These are phyloP conservation scores for Deuterostichococcus epilithicus DNA, from an alignment of 139 green algal genomes.

Conservation along the genomic window DNA sequence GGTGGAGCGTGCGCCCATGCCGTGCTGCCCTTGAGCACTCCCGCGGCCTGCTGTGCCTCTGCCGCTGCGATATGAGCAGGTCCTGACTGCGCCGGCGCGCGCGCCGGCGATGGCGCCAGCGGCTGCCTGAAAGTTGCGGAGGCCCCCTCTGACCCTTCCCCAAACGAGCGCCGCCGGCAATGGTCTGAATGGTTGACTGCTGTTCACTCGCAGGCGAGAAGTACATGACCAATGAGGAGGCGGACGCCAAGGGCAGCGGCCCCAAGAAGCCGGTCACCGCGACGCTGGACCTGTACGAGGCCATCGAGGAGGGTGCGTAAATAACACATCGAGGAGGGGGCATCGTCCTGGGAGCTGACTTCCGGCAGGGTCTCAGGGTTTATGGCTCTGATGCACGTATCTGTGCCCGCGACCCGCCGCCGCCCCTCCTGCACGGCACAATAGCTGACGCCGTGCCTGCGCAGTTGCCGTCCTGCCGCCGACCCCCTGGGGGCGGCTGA, in stretches of 20 bases:
- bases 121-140: constrained; percentile 9
- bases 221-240: constrained; percentile 47
- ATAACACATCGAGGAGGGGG: not conserved
- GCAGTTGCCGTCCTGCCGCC: no score
- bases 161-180: no score
- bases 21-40: not conserved
- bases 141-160: not conserved
- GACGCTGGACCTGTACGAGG: constrained; percentile 48
- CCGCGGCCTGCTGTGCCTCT: not conserved
- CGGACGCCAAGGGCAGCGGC: constrained; percentile 31
- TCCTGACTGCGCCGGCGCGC: not conserved
- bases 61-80: not conserved
- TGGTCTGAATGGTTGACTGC: no score
- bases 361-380: no score
- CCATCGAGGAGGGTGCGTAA: constrained; percentile 29
- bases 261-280: constrained; percentile 45
- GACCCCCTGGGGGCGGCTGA: no score
- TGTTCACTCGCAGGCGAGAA: constrained; percentile 29
- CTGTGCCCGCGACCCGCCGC: no score
- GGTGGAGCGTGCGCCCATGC: not conserved
- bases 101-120: not conserved
- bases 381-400: no score
- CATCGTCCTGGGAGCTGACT: no score
- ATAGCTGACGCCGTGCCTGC: no score
- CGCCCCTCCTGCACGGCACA: no score